Evolutionary conservation across 805 yeast genomes (phyloP), one percentile per base, ranked within the genome.

Genomic region (Sungouiella thailandica): DNA sequence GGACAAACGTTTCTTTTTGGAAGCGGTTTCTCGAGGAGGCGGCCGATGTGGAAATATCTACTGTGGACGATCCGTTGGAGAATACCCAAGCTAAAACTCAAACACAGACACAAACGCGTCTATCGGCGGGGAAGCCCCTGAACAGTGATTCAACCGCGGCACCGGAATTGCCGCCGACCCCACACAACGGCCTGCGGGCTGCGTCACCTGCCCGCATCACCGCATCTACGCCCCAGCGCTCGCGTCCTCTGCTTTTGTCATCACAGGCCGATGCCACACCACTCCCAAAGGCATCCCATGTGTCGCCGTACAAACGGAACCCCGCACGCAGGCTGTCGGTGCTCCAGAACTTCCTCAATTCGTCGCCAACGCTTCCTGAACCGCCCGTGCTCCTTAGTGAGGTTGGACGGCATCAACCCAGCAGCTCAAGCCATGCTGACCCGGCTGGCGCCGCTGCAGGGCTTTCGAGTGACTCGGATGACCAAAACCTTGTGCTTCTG

Each of bases 1-100:
- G 87, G 81, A 60, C 68, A 19, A 80, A 80, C 35, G 78, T 76
- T 5, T 72, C 73, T 36, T 84, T 85, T 57, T 80, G 94, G 81
- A 84, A 84, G 50, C 72, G 72, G 20, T 81, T 87, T 57, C 74
- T 86, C 47, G 95, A 87, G 50, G 73, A 78, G 29, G 73, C 85
- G 18, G 88, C 87, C 2, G 74, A 77, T 48, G 83, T 81, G 16
- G 75, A 78, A 41, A 56, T 82, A 23, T 56, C 71, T 22, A 72
- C 77, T 18, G 70, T 70, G 41, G 78, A 73, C 43, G 79, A 66
- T 17, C 58, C 62, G 18, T 45, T 47, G 11, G 22, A 19, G 9
- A 19, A 13, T 13, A 10, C 14, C 17, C n/a, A n/a, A n/a, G n/a
- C n/a, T n/a, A n/a, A n/a, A n/a, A n/a, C n/a, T n/a, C n/a, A n/a